Conservation (phyloP, 768 basidiomycete species). For the Panaeolus papilionaceus region DNA sequence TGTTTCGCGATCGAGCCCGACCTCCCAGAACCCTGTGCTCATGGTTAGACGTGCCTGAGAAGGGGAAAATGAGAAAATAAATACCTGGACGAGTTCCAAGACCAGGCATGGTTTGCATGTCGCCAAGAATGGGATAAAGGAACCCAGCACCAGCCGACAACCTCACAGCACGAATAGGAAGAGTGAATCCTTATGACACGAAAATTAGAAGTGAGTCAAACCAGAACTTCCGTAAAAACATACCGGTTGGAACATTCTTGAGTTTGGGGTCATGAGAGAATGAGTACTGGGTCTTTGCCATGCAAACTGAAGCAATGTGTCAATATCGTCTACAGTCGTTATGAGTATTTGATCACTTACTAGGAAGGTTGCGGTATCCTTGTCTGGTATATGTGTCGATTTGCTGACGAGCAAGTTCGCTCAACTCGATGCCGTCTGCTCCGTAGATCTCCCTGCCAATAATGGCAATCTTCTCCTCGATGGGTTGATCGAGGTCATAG, state of each 20-base stretch:
- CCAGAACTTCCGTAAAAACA: constrained; percentile 23
- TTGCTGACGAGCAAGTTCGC: constrained; percentile 84
- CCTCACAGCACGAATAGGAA: constrained; percentile 89
- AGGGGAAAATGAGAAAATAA: constrained; percentile 21
- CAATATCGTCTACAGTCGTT: constrained; percentile 5
- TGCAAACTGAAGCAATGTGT: constrained; percentile 68
- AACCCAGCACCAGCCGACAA: constrained; percentile 95
- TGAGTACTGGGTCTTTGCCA: constrained; percentile 98
- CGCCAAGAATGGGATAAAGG: constrained; percentile 93
- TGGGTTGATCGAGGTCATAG: constrained; percentile 83
- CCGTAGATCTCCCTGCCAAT: constrained; percentile 95
- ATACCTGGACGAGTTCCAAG: constrained; percentile 88
- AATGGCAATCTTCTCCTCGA: constrained; percentile 87
- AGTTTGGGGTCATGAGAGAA: constrained; percentile 94
- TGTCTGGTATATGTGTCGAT: constrained; percentile 92
- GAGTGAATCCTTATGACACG: constrained; percentile 72
- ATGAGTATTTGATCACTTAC: constrained; percentile 48
- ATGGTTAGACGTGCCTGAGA: neutral
- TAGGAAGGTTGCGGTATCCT: constrained; percentile 80
- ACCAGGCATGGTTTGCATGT: constrained; percentile 99
- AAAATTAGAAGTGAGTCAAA: neutral
- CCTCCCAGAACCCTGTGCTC: constrained; percentile 86
- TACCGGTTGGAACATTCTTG: constrained; percentile 87
- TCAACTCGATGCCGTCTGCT: constrained; percentile 88
- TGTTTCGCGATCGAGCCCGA: constrained; percentile 77